Base-by-base conservation (phyloP, 2,329 filamentous ascomycete species). In the Zalaria obscura region DNA sequence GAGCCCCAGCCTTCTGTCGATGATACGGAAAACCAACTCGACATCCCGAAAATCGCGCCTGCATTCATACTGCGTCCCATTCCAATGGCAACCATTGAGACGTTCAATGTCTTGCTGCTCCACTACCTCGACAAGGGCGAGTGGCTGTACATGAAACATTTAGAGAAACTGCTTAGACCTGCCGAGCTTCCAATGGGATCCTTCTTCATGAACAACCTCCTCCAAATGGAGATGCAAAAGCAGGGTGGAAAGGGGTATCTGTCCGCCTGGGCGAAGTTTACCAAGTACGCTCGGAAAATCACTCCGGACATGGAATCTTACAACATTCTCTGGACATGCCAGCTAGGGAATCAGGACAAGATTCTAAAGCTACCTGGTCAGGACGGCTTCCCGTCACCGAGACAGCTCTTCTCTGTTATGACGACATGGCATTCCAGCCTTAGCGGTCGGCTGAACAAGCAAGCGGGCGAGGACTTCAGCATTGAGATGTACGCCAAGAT, bases 201-300 rank as follows among this genome's bases (percentile, higher is more conserved):
- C 5, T 83, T 80, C 57, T 81, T 88, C 62, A 76, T 88, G 69
- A 91, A 89, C 58, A 80, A 87, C 54, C 64, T 88, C 25, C 72
- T 91, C 26, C 75, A 77, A 31, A 46, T 44, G 39, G 27, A 39
- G 3, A 25, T 43, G 7, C 35, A 46, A 28, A 42, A 38, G 6
- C 18, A 18, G 18, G 18, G 18, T 18, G 18, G 18, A 18, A 43
- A 42, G 5, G 43, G 41, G 3, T 40, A 45, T 10, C 8, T 27
- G 18, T 28, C 10, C 8, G 25, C 40, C 6, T 46, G 43, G 43
- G 35, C 35, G 8, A 25, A 33, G 7, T 46, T 47, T 29, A 25
- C 44, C 25, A 35, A 44, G 4, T 27, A 44, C 9, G 40, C 41
- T 8, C 39, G 40, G n/a, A 40, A 35, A 9, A 35, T 41, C 3